Evolutionary conservation across 2,329 filamentous ascomycete genomes (phyloP).

Genomic region (Claviceps africana): DNA sequence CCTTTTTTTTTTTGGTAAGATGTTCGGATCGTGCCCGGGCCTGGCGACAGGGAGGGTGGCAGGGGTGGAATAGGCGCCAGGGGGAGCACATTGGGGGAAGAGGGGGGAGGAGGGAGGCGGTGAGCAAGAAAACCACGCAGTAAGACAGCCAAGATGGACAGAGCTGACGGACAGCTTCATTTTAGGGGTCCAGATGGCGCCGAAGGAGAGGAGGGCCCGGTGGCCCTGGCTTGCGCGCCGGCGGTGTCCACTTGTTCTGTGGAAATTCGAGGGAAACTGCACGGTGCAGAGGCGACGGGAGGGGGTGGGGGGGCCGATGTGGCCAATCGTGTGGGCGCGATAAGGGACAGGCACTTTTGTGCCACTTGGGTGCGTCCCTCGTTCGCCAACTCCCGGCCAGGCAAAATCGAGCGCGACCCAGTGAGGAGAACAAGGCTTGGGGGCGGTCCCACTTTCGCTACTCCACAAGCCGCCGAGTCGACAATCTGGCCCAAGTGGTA

Average conservation of each 20-base stretch:
- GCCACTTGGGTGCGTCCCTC: not conserved
- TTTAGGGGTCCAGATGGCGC: constrained; percentile 1
- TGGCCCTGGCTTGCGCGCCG: not conserved
- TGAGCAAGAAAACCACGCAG: not conserved
- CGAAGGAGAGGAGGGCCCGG: not conserved
- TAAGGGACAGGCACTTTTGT: not conserved
- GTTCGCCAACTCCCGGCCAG: not conserved
- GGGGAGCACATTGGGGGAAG: too few species aligned
- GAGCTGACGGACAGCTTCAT: not conserved
- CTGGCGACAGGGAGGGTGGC: too few species aligned
- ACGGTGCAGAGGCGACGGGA: too few species aligned
- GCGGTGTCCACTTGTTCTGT: not conserved
- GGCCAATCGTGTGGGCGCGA: not conserved
- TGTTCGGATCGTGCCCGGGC: not conserved
- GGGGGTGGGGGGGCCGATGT: too few species aligned
- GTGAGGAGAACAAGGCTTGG: too few species aligned
- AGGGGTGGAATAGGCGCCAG: too few species aligned
- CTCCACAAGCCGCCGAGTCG: not conserved
- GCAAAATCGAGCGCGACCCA: not conserved
- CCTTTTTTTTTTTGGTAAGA: too few species aligned
- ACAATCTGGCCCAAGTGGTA: not conserved
- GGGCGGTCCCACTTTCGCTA: not conserved
- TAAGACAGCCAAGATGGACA: not conserved
- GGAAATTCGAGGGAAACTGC: not conserved
- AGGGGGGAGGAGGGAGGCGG: not conserved